Base-by-base conservation (phyloP, 306 rosid genomes). In the Ceratonia siliqua region DNA sequence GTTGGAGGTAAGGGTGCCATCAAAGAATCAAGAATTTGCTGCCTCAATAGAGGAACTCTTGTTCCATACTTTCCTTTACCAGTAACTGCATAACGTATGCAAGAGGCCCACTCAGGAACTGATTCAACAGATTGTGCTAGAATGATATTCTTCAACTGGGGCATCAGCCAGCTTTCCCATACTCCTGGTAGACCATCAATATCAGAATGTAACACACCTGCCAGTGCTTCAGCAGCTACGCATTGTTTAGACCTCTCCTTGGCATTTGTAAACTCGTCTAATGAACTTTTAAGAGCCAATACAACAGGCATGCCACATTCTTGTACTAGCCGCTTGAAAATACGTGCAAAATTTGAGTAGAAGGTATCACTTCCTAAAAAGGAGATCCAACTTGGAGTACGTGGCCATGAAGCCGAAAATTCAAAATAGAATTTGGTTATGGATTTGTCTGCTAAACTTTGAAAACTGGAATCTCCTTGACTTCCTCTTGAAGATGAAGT, bases 341-440 rank as follows among this genome's bases (percentile, higher is more conserved):
- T 94, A 54, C 99, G 89, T 2, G 99, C 99, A 83, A 92, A 94
- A 82, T 79, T 94, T 15, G 98, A 74, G 84, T 94, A 92, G 78
- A 94, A 94, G 70, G 91, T 83, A 74, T 90, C 99, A 86, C 87
- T 86, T 74, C 93, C 92, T 68, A 92, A 62, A 69, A 90, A 86
- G 52, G 96, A 91, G 22, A 90, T 92, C 99, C 98, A 93, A 84
- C 92, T 90, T 24, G 99, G 96, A 6, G 99, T 94, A 4, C 99
- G 99, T n/a, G 99, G 99, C 99, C 99, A 94, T 68, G 99, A 90
- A 73, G 99, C 85, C 4, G 98, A 87, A 76, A 94, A 94, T 77
- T 94, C 99, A 72, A 94, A 94, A 83, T 90, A 92, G 82, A 94
- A 94, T 36, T 85, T 95, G 70, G 99, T 94, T 72, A 94, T 91